Base-by-base conservation (phyloP, 2,329 filamentous ascomycete species). In the Venturiaceae sp. region DNA sequence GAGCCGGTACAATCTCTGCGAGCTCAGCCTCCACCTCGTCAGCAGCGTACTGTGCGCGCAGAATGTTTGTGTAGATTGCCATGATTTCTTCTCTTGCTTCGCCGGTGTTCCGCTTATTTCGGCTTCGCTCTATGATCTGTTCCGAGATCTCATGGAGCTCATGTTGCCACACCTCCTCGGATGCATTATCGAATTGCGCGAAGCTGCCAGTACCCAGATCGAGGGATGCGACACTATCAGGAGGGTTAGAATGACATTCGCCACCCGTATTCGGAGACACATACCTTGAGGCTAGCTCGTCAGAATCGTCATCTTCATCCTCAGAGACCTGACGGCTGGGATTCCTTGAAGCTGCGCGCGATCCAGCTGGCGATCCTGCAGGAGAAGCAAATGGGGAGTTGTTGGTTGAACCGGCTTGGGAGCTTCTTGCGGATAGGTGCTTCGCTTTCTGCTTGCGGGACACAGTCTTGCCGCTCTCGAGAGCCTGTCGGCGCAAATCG, bases 31-130 rank as follows among this genome's bases (percentile, higher is more conserved):
- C 79, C 19, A 91, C 77, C 64, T 86, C 75, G 56, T 84, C 79
- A 62, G 83, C 77, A 57, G 85, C 82, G 67, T 82, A 90, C 65
- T 88, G 84, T 50, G 82, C 80, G 62, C 86, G 88, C 55, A 92
- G 71, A 21, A 88, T 77, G 55, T 85, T 80, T 41, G 80, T 78
- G 68, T 86, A 90, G 1, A 77, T 77, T 47, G 75, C 75, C 53
- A 91, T 74, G 32, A 80, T 80, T 41, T 82, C 77, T 65, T 90
- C 86, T 56, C 90, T 83, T 23, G 84, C 83, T 62, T 88, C 82
- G 26, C 80, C 82, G 63, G 85, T 90, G 71, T 86, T 90, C 63
- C 86, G 84, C 77, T 95, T 95, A 71, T 85, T 90, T 63, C 86
- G 84, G 77, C 95, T 95, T 65, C 88, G 85, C 64, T 88, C 83